Evolutionary conservation across 352 stramenopile species (phyloP).

Genomic region (Globisporangium echinulatum): DNA sequence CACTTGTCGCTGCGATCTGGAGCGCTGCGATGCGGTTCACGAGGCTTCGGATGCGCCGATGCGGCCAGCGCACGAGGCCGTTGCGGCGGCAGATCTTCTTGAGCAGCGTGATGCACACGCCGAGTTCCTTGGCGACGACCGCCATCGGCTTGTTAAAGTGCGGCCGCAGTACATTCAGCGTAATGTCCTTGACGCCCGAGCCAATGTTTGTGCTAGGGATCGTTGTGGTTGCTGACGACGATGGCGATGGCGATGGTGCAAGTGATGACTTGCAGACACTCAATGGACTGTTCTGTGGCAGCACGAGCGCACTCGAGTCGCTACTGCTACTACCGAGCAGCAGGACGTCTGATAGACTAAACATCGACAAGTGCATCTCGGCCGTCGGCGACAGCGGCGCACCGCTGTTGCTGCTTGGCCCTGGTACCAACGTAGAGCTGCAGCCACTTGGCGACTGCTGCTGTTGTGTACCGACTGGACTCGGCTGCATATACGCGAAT

Average conservation of each 20-base stretch:
- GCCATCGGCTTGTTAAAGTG: slow-evolving; percentile 86
- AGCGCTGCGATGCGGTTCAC: slow-evolving; percentile 78
- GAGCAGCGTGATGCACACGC: slow-evolving; percentile 83
- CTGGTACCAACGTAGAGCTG: too few relatives aligned
- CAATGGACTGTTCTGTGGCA: slow-evolving; percentile 25
- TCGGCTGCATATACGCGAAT: slow-evolving; percentile 3
- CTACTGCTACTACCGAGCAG: slow-evolving; percentile 17
- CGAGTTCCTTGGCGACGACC: slow-evolving; percentile 72
- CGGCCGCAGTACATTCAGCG: slow-evolving; percentile 71
- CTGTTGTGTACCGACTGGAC: neutral
- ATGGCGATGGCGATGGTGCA: slow-evolving; percentile 8
- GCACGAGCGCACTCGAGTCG: slow-evolving; percentile 23
- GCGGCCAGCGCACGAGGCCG: slow-evolving; percentile 73
- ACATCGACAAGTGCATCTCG: slow-evolving; percentile 5
- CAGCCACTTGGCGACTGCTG: too few relatives aligned
- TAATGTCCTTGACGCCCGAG: slow-evolving; percentile 67
- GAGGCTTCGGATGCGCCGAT: slow-evolving; percentile 73
- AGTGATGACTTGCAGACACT: slow-evolving; percentile 39
- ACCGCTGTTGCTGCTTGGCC: neutral
- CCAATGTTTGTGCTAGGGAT: slow-evolving; percentile 9
- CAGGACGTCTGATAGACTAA: slow-evolving; percentile 43
- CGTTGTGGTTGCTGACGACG: neutral
- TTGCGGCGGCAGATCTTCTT: slow-evolving; percentile 86
- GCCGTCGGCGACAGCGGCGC: slow-evolving; percentile 17
- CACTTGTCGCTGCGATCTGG: slow-evolving; percentile 52